A percentile compares a stretch with the other conserved stretches of the same genome.
Conservation (phyloP, 257 asterid genomes). For the Solanum pinnatisectum region DNA sequence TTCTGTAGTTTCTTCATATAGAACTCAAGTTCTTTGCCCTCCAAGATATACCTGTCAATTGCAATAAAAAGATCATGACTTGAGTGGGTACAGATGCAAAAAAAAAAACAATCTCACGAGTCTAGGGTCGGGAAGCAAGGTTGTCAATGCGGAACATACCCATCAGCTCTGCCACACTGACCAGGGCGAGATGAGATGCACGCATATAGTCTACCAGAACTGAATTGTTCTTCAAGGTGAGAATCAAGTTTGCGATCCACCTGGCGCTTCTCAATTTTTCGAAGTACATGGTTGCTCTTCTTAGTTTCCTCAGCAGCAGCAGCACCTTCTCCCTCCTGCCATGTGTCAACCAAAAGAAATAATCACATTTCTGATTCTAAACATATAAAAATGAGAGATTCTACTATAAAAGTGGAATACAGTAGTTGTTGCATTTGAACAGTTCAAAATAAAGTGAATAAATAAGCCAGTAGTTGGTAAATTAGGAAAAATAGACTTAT, state of each 20-base stretch:
- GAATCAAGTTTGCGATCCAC: conserved; percentile 5
- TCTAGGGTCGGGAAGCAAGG: not conserved
- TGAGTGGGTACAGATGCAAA: not conserved
- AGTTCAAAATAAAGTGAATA: not conserved
- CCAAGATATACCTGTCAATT: conserved; percentile 7
- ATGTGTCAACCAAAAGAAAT: not conserved
- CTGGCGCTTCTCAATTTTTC: conserved; percentile 19
- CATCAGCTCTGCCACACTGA: conserved; percentile 20
- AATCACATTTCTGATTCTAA: not conserved
- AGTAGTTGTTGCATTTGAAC: not conserved
- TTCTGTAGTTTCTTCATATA: conserved; percentile 26
- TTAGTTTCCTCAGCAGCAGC: conserved; percentile 13
- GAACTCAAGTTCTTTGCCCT: conserved; percentile 33
- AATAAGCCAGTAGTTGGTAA: not conserved
- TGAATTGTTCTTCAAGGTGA: conserved; percentile 19
- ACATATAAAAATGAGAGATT: not conserved
- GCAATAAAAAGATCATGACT: not conserved
- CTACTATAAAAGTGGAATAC: not conserved
- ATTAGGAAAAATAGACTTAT: not conserved
- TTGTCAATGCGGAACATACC: not conserved
- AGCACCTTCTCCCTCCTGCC: conserved; percentile 14
- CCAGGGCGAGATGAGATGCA: conserved; percentile 25
- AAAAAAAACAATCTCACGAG: not conserved
- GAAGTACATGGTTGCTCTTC: conserved; percentile 20
- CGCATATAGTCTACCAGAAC: conserved; percentile 17